Conservation (phyloP, 2,329 filamentous ascomycete species). For the Cyphellophora attinorum region DNA sequence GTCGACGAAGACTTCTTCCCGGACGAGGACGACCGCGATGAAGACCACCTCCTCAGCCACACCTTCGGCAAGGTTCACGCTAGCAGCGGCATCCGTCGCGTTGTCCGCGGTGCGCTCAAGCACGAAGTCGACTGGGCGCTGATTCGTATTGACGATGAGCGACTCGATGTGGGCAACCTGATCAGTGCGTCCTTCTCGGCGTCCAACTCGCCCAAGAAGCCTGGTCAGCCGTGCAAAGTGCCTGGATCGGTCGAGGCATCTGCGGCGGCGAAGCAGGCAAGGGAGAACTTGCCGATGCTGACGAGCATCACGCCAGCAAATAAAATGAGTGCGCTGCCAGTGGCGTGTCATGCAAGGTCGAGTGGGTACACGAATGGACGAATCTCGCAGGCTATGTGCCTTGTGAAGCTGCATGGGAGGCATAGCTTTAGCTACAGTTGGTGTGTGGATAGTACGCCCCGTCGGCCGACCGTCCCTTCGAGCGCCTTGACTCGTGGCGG, state of each 20-base stretch:
- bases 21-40: conserved; percentile 58
- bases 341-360: conserved; percentile 83
- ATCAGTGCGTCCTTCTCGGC: neutral
- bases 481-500: too few species aligned
- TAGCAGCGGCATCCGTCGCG: conserved; percentile 77
- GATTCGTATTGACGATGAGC: conserved; percentile 65
- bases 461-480: conserved; percentile 27
- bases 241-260: neutral
- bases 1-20: conserved; percentile 77
- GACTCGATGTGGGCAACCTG: conserved; percentile 60
- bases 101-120: conserved; percentile 58
- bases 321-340: conserved; percentile 62
- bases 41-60: conserved; percentile 75
- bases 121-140: conserved; percentile 96
- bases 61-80: conserved; percentile 77
- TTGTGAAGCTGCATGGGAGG: conserved; percentile 80
- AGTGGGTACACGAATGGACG: conserved; percentile 71
- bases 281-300: conserved; percentile 7
- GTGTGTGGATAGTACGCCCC: conserved; percentile 47
- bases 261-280: neutral
- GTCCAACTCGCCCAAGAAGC: neutral
- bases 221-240: neutral
- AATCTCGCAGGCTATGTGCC: conserved; percentile 67
- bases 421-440: conserved; percentile 67
- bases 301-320: conserved; percentile 48